Percentiles rank a stretch among this genome's conserved stretches.
These are phyloP conservation scores for Salix caprea DNA, from an alignment of 345 rosid species.

Conservation along the genomic window DNA sequence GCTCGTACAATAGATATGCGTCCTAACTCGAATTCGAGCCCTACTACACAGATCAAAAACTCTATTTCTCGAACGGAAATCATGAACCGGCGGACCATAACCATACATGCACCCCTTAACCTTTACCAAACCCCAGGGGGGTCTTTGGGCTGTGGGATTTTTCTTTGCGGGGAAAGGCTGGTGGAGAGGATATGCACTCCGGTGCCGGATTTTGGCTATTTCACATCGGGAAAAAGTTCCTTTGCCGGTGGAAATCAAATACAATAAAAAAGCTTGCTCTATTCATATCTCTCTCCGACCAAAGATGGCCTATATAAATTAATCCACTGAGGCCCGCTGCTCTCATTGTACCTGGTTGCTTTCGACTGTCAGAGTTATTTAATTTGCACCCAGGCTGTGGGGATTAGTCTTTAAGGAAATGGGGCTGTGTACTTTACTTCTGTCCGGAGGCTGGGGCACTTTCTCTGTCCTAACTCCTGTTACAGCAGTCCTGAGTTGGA, in stretches of 20 bases:
- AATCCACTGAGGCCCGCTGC: background rate
- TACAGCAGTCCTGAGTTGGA: background rate
- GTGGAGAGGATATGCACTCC: background rate
- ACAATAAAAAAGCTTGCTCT: background rate
- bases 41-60: too few species aligned
- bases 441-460: background rate
- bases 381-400: background rate
- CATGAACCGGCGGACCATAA: background rate
- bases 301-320: background rate
- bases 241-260: background rate
- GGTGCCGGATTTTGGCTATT: conserved; percentile 13
- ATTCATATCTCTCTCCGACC: background rate
- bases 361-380: background rate
- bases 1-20: fast-evolving
- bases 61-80: background rate
- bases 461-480: background rate
- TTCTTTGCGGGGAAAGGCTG: background rate
- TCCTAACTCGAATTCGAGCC: too few species aligned
- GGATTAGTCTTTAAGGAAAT: background rate
- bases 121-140: background rate
- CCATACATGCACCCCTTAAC: background rate
- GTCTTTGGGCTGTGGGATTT: background rate
- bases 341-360: background rate
- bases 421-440: background rate
- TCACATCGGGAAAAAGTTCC: background rate